Evolutionary conservation across 2,329 filamentous ascomycete species (phyloP), one percentile per base, ranked within the genome.

Genomic region (Fusarium veterinarium): DNA sequence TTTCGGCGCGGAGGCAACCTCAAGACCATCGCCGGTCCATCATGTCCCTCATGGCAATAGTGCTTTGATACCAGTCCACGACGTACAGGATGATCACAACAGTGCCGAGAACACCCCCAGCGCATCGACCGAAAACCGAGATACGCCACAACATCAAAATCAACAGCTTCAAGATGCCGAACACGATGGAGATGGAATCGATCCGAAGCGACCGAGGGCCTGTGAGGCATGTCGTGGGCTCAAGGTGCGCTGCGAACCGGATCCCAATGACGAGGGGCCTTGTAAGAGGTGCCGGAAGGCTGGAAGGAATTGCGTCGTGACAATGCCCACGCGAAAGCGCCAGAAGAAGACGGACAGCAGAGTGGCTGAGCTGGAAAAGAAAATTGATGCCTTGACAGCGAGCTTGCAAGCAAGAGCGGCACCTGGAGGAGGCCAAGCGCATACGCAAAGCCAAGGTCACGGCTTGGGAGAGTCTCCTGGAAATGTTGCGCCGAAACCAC

Each of bases 341-440:
- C 93, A 95, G 84, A 97, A 95, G 86, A 97, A 97, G 86, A 95
- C 93, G 60, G 95, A 97, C 80, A 95, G 91, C 73, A 88, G 94
- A 57, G 95, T 98, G 17, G 92, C 94, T 13, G 95, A 97, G 84
- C 86, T 98, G 57, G 95, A 97, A 85, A 94, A 92, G 86, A 97
- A 97, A 84, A 95, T 97, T 72, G 94, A 97, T 84, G 93, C 92
- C 13, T 81, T 97, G 79, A 97, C 93, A 12, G 93, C 94, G 11
- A 94, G 91, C 40, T 80, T 97, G 72, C 91, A 94, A 49, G 90
- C 92, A 13, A 76, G 81, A 35, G 78, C 71, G n/a, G 66, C 76
- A 19, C 73, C 72, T 33, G 41, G 56, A n/a, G 75, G 68, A 48
- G 64, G 60, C 19, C 66, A 69, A 41, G 59, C 46, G 23, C 60